phyloP scores from a whole-genome alignment of 257 asterid genomes.

The Solanum infundibuliforme region DNA sequence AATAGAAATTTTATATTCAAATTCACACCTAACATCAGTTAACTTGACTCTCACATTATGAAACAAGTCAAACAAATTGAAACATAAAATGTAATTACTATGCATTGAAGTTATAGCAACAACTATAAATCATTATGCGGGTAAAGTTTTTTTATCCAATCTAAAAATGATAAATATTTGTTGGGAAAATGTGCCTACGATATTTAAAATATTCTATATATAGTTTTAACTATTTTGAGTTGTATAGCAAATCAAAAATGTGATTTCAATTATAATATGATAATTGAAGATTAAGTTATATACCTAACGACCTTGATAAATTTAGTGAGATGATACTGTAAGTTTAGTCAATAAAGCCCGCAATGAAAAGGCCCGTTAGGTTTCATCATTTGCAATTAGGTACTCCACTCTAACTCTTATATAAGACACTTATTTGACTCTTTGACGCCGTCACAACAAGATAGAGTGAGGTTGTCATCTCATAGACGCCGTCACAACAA shows the following conservation, averaged over 20 bases:
- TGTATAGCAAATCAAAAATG: too few species aligned
- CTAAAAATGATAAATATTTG: background rate
- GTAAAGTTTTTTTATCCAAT: background rate
- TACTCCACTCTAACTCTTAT: background rate
- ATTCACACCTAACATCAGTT: background rate
- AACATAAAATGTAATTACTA: background rate
- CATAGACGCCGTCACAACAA: background rate
- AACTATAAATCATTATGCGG: background rate
- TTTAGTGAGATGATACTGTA: background rate
- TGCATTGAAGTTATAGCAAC: background rate
- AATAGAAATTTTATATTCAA: background rate
- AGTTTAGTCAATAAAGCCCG: background rate
- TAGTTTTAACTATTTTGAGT: too few species aligned
- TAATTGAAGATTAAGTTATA: background rate
- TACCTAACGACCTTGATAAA: background rate
- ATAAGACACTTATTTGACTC: background rate
- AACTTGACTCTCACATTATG: background rate
- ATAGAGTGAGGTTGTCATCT: background rate
- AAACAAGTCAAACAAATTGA: background rate
- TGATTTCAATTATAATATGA: too few species aligned
- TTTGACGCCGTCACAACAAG: background rate
- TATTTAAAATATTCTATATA: too few species aligned
- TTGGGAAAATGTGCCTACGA: background rate
- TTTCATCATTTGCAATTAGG: background rate
- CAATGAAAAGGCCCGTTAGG: background rate